Evolutionary conservation across 2,329 filamentous ascomycete genomes (phyloP).

Genomic region (Allantophomopsis lycopodina): DNA sequence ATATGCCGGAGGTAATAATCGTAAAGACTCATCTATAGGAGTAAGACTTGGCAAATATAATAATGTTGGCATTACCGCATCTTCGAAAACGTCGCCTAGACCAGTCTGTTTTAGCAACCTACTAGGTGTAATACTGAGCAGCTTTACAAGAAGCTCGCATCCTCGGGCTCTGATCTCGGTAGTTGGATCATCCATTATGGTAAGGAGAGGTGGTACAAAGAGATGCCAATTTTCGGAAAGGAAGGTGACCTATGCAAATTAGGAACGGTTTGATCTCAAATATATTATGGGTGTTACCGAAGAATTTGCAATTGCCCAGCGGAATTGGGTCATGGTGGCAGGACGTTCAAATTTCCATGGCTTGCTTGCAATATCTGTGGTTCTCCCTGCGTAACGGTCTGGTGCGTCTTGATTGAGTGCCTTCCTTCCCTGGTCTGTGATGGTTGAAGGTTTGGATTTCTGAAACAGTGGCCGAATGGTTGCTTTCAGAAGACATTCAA

Average conservation of each 20-base stretch:
- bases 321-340: conserved; percentile 39
- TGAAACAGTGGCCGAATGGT: conserved; percentile 58
- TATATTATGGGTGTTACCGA: conserved; percentile 14
- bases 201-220: conserved; percentile 55
- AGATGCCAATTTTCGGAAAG: conserved; percentile 50
- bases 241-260: conserved; percentile 20
- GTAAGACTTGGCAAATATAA: conserved; percentile 66
- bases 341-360: conserved; percentile 46
- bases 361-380: conserved; percentile 27
- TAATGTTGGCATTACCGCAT: conserved; percentile 59
- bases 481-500: conserved; percentile 41
- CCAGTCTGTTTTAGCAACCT: conserved; percentile 45
- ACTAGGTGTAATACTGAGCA: conserved; percentile 40
- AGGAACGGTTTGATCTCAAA: not conserved
- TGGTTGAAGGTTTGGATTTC: conserved; percentile 32
- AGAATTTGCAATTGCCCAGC: conserved; percentile 45
- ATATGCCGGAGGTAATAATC: conserved; percentile 52
- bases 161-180: conserved; percentile 38
- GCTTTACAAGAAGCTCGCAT: conserved; percentile 34
- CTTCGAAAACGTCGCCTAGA: conserved; percentile 52
- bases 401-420: conserved; percentile 27
- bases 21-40: conserved; percentile 53
- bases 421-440: conserved; percentile 45
- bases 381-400: conserved; percentile 21
- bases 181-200: conserved; percentile 51